Evolutionary conservation across 2,329 filamentous ascomycete genomes (phyloP), one percentile per base, ranked within the genome.

Genomic region (Rachicladosporium sp.): DNA sequence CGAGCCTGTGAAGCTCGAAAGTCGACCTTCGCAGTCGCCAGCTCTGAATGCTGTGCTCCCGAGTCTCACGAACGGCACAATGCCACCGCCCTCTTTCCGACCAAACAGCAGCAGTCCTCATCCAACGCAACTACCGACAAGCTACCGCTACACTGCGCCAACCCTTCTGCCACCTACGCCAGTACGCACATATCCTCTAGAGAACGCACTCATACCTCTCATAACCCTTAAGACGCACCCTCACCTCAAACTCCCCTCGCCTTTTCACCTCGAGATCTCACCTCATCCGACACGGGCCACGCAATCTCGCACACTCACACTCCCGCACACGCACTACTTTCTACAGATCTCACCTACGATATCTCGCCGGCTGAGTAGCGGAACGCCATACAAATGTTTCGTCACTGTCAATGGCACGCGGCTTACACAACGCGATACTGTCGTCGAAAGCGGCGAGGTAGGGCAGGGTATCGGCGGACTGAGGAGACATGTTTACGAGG

Each of bases 301-400:
- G 42, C 81, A 89, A 50, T 84, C 78, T 4, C 67, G 82, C 32
- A 82, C 83, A 4, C 66, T 91, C 40, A 80, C 77, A 42, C 65
- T 91, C 7, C 77, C 82, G 1, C 61, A 71, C 1, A 73, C 70
- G 35, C 76, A 87, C 51, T 78, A 75, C 49, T 78, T 80, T 43
- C 64, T 93, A 11, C 80, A 87, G 44, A 70, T 93, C 41, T 68
- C 74, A 13, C 78, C 82, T 3, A 72, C 71, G 8, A 67, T 93
- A 11, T 73, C 78, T 3, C 50, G 50, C 30, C 47, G 55, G 1
- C 63, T 76, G 6, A 62, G 84, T 4, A 73, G 78, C 43, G 70
- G 74, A 38, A 78, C 84, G 27, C 76, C 84, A 37, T 85, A 83
- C 62, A 85, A 80, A 54, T 64, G 91, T 29, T 87, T 85, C 55